These are phyloP conservation scores for Urochloa ruziziensis DNA, from an alignment of 176 grass and related monocot genomes.

Conservation along the genomic window DNA sequence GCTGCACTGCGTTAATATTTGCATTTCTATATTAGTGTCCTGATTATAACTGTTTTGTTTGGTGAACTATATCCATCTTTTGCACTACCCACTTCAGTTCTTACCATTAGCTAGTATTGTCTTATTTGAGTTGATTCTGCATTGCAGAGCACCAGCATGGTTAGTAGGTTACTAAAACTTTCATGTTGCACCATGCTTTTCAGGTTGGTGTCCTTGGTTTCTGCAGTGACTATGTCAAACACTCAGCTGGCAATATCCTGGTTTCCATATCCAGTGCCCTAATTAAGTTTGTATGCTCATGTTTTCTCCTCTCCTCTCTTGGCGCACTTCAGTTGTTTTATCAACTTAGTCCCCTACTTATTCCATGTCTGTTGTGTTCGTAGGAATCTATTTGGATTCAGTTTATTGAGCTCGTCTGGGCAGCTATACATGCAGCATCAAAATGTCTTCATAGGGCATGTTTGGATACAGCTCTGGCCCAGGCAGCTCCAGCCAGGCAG, in stretches of 20 bases:
- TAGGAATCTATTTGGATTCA: slow-evolving; percentile 64
- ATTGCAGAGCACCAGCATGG: neutral
- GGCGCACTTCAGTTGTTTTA: neutral
- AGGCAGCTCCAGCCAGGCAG: no score
- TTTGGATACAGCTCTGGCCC: no score
- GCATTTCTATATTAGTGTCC: no score
- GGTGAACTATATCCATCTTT: neutral
- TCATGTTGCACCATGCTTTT: slow-evolving; percentile 33
- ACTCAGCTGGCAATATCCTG: slow-evolving; percentile 66
- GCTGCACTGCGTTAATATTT: neutral
- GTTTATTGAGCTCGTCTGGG: slow-evolving; percentile 68
- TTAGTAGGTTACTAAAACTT: neutral
- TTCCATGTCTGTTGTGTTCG: slow-evolving; percentile 8
- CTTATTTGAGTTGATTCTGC: slow-evolving; percentile 1
- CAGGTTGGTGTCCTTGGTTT: slow-evolving; percentile 64
- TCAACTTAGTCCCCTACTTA: slow-evolving; percentile 3
- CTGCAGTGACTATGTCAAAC: slow-evolving; percentile 69
- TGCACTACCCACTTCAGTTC: neutral
- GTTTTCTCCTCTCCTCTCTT: slow-evolving; percentile 4
- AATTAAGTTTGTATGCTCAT: slow-evolving; percentile 61
- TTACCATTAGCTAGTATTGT: slow-evolving; percentile 9
- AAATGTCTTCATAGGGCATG: slow-evolving; percentile 4
- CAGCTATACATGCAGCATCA: slow-evolving; percentile 40
- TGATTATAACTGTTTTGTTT: slow-evolving; percentile 11
- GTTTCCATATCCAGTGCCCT: slow-evolving; percentile 52